Evolutionary conservation across 257 asterid genomes (phyloP).

Genomic region (Schizonepeta tenuifolia): DNA sequence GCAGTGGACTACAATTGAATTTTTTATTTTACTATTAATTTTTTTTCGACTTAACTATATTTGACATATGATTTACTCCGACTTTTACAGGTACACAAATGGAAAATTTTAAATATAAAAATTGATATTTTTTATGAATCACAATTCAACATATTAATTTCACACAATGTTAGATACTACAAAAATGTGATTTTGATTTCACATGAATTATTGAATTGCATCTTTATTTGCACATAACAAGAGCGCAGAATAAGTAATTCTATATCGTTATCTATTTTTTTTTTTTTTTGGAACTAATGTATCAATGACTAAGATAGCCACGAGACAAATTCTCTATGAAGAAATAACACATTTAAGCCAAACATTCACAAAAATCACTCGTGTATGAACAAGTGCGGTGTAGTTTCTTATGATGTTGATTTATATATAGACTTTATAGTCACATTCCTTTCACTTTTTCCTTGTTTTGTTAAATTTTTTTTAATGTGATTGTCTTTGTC

Average conservation of each 20-base stretch:
- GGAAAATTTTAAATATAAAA: too few relatives aligned
- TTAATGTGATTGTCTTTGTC: slow-evolving; percentile 37
- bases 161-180: too few relatives aligned
- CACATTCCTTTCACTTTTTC: not conserved
- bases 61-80: not conserved
- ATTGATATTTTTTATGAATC: too few relatives aligned
- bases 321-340: not conserved
- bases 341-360: not conserved
- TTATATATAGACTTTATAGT: slow-evolving; percentile 4
- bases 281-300: too few relatives aligned
- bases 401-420: slow-evolving; percentile 33
- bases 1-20: not conserved
- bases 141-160: too few relatives aligned
- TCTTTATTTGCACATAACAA: too few relatives aligned
- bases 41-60: not conserved
- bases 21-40: too few relatives aligned
- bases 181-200: too few relatives aligned
- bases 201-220: too few relatives aligned
- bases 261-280: too few relatives aligned
- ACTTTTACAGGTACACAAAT: too few relatives aligned
- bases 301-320: not conserved
- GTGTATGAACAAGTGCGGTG: not conserved
- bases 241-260: too few relatives aligned
- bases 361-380: not conserved
- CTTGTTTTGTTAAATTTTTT: not conserved